Base-by-base conservation (phyloP, 768 basidiomycete species). In the Tulasnella sp. region DNA sequence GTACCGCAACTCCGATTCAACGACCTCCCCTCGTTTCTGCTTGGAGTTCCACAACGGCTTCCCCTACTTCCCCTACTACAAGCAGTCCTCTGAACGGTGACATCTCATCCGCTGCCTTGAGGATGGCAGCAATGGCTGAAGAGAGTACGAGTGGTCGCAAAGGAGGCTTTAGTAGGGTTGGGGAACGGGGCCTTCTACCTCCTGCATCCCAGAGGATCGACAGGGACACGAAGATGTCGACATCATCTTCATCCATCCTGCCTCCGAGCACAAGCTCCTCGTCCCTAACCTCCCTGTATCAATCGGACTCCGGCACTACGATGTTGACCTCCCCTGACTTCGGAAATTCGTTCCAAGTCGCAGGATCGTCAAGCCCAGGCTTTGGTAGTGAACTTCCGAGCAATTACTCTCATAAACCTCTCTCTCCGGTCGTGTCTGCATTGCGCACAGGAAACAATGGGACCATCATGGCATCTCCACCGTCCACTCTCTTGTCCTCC, bases 241-340 rank as follows among this genome's bases (percentile, higher is more conserved):
- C 64, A 8, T 72, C 71, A 22, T 72, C 71, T 34, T 72, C 71
- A 40, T 72, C 71, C 62, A 42, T 72, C 1, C 71, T 64, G 5
- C 71, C 71, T 26, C 59, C 67, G 11, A 69, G 62, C 62, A 72
- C 71, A 6, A 72, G 71, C 39, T 72, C 71, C 4, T 72, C 71
- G 5, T 72, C 71, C 5, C 37, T 66, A 11, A 62, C 71, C 22
- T 72, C 71, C 17, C 71, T 62, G 19, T 41, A 63, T 9, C 71
- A 63, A 36, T 63, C 71, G 16, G 71, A 66, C 26, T 62, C 71
- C 19, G 39, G 35, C 5, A 39, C 71, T 19, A 69, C 39, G 16
- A 36, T 47, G 62, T 14, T 72, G 5, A 63, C 71, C 16, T 72
- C 71, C 9, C 59, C 52, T 8, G 40, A 66, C 36, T 37, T 66